phyloP scores from a whole-genome alignment of 2,329 filamentous ascomycete species.

The Exophiala aquamarina region DNA sequence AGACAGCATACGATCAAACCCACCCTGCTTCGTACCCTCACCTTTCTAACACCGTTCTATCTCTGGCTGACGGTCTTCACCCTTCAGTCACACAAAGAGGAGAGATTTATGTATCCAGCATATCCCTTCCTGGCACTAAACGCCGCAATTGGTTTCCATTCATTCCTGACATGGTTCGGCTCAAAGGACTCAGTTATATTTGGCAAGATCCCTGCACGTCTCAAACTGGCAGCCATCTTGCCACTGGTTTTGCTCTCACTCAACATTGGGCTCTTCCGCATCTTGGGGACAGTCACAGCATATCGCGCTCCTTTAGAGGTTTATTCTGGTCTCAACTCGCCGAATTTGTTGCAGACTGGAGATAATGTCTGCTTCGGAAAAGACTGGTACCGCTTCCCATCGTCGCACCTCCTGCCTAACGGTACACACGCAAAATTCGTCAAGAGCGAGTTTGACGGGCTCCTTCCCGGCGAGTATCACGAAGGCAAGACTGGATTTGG shows the following conservation, averaged over 20 bases:
- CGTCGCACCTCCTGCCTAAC: conserved; percentile 85
- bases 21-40: conserved; percentile 70
- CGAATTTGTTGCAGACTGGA: conserved; percentile 56
- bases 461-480: conserved; percentile 87
- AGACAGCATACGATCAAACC: conserved; percentile 60
- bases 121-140: conserved; percentile 91
- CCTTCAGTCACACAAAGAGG: conserved; percentile 92
- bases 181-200: conserved; percentile 67
- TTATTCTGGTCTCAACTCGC: conserved; percentile 47
- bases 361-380: conserved; percentile 86
- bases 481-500: conserved; percentile 70
- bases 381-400: conserved; percentile 98
- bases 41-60: conserved; percentile 85
- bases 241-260: conserved; percentile 59
- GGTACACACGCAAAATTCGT: conserved; percentile 84
- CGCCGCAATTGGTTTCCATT: conserved; percentile 79
- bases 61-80: conserved; percentile 93
- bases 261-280: conserved; percentile 68
- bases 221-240: conserved; percentile 61
- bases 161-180: conserved; percentile 73
- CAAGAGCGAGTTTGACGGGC: conserved; percentile 82
- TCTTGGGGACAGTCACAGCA: conserved; percentile 72
- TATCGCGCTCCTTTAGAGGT: conserved; percentile 79
- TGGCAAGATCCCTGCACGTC: conserved; percentile 68
- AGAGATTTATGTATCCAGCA: conserved; percentile 96